Base-by-base conservation (phyloP, 768 basidiomycete species). In the Lentinula raphanica region DNA sequence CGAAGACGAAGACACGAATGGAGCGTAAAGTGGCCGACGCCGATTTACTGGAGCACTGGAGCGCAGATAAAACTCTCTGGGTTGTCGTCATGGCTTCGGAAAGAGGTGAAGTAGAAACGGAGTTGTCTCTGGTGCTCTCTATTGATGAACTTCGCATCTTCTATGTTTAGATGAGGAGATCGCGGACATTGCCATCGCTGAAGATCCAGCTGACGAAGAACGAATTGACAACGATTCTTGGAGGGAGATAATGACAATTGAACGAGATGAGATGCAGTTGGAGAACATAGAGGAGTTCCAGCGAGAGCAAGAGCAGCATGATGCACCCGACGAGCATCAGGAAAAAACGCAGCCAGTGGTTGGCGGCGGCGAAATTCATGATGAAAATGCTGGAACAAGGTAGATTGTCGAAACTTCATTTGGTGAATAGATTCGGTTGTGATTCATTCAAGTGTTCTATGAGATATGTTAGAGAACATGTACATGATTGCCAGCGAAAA, bases 51-150 rank as follows among this genome's bases (percentile, higher is more conserved):
- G 56, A 58, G 11, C n/a, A 31, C 21, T 58, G 56, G 56, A 35
- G 31, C 1, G 25, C 17, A 12, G 56, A 58, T 13, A 49, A 49
- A 13, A 17, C 32, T 17, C 46, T 58, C 13, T 58, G 56, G 56
- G 31, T 58, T 27, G 56, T 58, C 3, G 25, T 58, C 32, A 58
- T 48, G 56, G 32, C 32, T 58, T 31, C 56, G 19, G 56, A 49
- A 1, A 58, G 49, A 53, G 50, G 50, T 53, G 13, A 49, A n/a
- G 28, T 49, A 3, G 8, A 21, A 25, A 9, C 48, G 9, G n/a
- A 13, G 19, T 36, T 5, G 2, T 32, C 21, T 53, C 2, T 15
- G 9, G n/a, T 25, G 19, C 31, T 5, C 5, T 32, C 21, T 53
- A 2, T 15, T 53, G 9, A 31, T 15, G 8, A 23, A 19, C 11